Percentiles rank a stretch among this genome's conserved stretches.
phyloP scores from a whole-genome alignment of 1,284 basidiomycete genomes.

The Kwoniella shivajii region DNA sequence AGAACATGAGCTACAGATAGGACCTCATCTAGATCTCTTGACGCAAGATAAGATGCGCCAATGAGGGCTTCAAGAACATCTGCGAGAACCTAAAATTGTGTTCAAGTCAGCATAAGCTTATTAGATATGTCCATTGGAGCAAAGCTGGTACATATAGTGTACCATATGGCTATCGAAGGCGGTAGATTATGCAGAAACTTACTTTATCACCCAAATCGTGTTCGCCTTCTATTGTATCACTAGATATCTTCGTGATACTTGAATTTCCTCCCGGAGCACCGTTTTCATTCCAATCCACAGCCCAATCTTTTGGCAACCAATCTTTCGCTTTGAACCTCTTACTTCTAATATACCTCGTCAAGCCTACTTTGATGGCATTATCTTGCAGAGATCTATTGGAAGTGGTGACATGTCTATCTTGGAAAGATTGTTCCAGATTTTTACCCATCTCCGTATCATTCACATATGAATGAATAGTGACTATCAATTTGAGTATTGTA shows the following conservation, averaged over 20 bases:
- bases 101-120: neutral
- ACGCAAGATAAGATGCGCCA: slow-evolving; percentile 36
- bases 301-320: slow-evolving; percentile 40
- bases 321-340: slow-evolving; percentile 21
- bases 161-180: too few relatives aligned
- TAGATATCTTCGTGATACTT: neutral
- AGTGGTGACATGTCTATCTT: slow-evolving; percentile 28
- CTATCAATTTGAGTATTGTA: slow-evolving; percentile 39
- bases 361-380: slow-evolving; percentile 23
- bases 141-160: too few relatives aligned
- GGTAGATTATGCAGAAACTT: slow-evolving; percentile 10
- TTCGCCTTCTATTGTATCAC: slow-evolving; percentile 6
- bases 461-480: slow-evolving; percentile 27
- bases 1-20: slow-evolving; percentile 29
- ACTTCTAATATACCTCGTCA: slow-evolving; percentile 39
- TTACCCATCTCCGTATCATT: slow-evolving; percentile 1
- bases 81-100: slow-evolving; percentile 34
- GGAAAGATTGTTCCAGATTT: slow-evolving; percentile 19
- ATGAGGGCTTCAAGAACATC: slow-evolving; percentile 47
- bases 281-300: slow-evolving; percentile 4
- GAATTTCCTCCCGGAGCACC: neutral
- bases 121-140: neutral
- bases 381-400: slow-evolving; percentile 32
- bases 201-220: slow-evolving; percentile 42
- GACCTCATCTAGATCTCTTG: slow-evolving; percentile 29